Conservation (phyloP, 164 flowering plant genomes). For the Amborella trichopoda region DNA sequence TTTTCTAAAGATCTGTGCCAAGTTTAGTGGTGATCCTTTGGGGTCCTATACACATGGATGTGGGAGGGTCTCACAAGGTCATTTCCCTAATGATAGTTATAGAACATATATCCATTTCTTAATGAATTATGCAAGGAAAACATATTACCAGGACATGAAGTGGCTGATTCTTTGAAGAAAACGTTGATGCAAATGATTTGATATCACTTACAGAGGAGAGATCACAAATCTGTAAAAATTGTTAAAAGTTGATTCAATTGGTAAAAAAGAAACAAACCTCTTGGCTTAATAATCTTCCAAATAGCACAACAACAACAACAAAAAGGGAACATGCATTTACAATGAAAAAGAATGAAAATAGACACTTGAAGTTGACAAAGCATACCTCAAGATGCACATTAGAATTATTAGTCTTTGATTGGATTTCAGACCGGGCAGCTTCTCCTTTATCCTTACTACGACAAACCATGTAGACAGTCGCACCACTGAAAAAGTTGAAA, state of each 20-base stretch:
- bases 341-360: background rate
- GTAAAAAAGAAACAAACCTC: too few relatives aligned
- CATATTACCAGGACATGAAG: conserved; percentile 66
- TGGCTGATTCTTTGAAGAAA: conserved; percentile 57
- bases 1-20: too few relatives aligned
- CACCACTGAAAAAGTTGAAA: conserved; percentile 43
- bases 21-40: too few relatives aligned
- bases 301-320: too few relatives aligned
- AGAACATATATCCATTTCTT: too few relatives aligned
- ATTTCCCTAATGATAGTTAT: too few relatives aligned
- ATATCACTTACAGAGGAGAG: conserved; percentile 73
- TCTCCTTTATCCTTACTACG: conserved; percentile 91
- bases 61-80: too few relatives aligned
- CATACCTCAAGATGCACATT: conserved; percentile 82
- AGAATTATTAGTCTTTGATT: conserved; percentile 55
- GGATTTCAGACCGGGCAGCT: conserved; percentile 71
- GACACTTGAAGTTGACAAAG: background rate
- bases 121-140: too few relatives aligned
- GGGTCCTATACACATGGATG: too few relatives aligned
- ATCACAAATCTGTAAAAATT: conserved; percentile 71
- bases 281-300: too few relatives aligned
- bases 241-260: conserved; percentile 5
- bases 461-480: conserved; percentile 76
- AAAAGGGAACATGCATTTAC: too few relatives aligned
- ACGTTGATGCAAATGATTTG: conserved; percentile 64